phyloP scores from a whole-genome alignment of 495 filamentous ascomycete genomes.

The Hypoxylon subgilvum region DNA sequence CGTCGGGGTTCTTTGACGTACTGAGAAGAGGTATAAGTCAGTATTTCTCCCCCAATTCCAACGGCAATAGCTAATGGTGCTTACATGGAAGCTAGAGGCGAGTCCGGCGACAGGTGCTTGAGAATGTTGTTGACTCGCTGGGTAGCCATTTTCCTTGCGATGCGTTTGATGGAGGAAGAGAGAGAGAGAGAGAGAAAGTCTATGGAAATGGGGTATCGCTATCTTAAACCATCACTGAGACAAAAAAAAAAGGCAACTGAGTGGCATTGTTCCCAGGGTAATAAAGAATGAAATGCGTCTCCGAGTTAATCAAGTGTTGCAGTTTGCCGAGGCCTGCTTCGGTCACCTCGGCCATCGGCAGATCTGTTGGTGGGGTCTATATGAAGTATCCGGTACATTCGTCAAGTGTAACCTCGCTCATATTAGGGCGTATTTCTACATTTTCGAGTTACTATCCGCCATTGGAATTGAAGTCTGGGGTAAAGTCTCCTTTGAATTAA shows the following conservation, averaged over 20 bases:
- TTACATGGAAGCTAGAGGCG: conserved; percentile 78
- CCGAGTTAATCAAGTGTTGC: conserved; percentile 2
- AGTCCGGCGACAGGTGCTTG: conserved; percentile 79
- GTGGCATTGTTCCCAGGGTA: conserved; percentile 24
- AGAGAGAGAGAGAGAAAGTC: neutral
- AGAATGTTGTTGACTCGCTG: conserved; percentile 87
- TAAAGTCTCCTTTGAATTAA: too few relatives aligned
- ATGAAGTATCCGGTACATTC: neutral
- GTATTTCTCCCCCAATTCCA: neutral
- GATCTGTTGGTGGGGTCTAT: conserved; percentile 25
- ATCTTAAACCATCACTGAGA: conserved; percentile 1
- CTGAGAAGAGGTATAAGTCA: conserved; percentile 49
- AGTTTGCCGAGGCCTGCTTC: conserved; percentile 38
- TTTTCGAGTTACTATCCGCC: too few relatives aligned
- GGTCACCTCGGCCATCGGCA: conserved; percentile 59
- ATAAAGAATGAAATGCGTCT: conserved; percentile 27
- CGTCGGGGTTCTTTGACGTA: conserved; percentile 91
- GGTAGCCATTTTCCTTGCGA: conserved; percentile 68
- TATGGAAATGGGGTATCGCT: neutral
- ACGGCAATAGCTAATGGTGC: too few relatives aligned
- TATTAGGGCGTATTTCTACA: too few relatives aligned
- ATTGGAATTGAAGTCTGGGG: too few relatives aligned
- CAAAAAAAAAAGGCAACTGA: neutral
- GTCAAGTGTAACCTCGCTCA: too few relatives aligned
- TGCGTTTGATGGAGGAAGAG: neutral